Conservation (phyloP, 2,329 filamentous ascomycete species). For the Paecilomyces dactylethromorphus region DNA sequence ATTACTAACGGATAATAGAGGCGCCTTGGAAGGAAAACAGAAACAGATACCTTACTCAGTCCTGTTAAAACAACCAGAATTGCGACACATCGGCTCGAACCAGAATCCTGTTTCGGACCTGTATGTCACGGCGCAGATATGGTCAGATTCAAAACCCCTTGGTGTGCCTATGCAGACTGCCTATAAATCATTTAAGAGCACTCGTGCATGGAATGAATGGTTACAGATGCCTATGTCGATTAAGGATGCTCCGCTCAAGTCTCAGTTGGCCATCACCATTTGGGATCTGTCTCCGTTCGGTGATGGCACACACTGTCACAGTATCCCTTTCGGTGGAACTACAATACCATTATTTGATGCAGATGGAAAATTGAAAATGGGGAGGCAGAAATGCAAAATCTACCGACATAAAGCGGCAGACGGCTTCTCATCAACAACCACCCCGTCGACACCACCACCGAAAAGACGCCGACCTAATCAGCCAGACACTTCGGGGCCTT, state of each 20-base stretch:
- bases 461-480: constrained; percentile 46
- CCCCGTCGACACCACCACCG: constrained; percentile 61
- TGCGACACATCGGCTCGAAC: constrained; percentile 84
- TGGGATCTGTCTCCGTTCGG: constrained; percentile 88
- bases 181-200: constrained; percentile 81
- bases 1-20: constrained; percentile 39
- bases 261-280: constrained; percentile 83
- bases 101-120: constrained; percentile 78
- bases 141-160: constrained; percentile 91
- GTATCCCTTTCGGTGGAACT: constrained; percentile 88
- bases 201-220: constrained; percentile 86
- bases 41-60: constrained; percentile 69
- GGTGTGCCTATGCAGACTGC: constrained; percentile 87
- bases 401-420: constrained; percentile 80
- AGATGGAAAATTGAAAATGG: constrained; percentile 85
- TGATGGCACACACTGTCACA: constrained; percentile 63
- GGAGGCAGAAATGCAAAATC: constrained; percentile 82
- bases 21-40: constrained; percentile 72
- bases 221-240: constrained; percentile 80
- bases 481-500: constrained; percentile 38
- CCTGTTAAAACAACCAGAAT: constrained; percentile 68
- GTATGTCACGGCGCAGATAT: constrained; percentile 87
- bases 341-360: constrained; percentile 88
- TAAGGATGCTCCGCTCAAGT: constrained; percentile 70
- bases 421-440: constrained; percentile 71